Base-by-base conservation (phyloP, 768 basidiomycete genomes). In the Exsudoporus frostii region DNA sequence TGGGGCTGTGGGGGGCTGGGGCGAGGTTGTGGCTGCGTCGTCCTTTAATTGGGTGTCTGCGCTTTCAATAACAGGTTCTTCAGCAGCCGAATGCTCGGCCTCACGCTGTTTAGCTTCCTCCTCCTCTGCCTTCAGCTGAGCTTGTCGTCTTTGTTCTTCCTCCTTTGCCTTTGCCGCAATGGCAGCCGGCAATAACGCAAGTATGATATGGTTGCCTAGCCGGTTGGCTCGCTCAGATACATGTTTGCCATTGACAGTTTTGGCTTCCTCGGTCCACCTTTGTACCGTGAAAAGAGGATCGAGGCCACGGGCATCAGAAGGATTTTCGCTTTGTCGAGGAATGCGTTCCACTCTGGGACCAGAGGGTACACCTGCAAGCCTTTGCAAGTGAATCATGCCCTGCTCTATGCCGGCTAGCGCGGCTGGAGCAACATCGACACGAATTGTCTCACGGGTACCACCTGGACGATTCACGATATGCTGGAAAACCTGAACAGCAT, bases 181-280 rank as follows among this genome's bases (percentile, higher is more conserved):
- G 14, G 92, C 92, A 34, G 85, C 84, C 2, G 95, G 95, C 30
- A 96, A 77, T 32, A 98, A 74, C 5, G 84, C 80, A 33, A 94
- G 70, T 22, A 81, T 69, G 43, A 92, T 74, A 63, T 94, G 90
- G 60, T 87, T 86, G 25, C 76, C 74, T 14, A 97, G 65, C 60
- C 83, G 89, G 22, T 70, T 75, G 19, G 83, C 76, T 19, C 92
- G 80, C 52, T 89, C 85, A 11, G 78, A 69, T 9, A 85, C 81
- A 53, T 88, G 87, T 57, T 84, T 84, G 15, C 89, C 86, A 52
- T 92, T 85, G 22, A 90, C 72, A 30, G 90, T 84, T 64, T 88
- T 90, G 55, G 82, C 84, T 68, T 96, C 94, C 65, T 96, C 93
- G 1, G 81, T 74, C 95, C 95, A 98, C 52, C 95, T 82, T 62